Evolutionary conservation across 1,284 basidiomycete species (phyloP).

Genomic region (Puccinia coronata): DNA sequence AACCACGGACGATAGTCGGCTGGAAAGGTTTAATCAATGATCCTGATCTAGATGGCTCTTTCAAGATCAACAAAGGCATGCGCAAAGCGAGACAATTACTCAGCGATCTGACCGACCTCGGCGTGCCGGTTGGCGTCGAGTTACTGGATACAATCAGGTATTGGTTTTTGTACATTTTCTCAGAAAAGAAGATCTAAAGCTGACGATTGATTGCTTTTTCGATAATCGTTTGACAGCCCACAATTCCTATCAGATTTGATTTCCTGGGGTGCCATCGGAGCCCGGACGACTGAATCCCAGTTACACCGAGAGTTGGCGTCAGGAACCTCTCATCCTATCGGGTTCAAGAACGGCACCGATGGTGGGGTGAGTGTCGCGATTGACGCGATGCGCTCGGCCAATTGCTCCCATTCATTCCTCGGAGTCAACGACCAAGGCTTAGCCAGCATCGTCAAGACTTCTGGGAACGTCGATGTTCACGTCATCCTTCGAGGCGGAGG

Average conservation of each 20-base stretch:
- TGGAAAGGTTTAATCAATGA: conserved; percentile 99
- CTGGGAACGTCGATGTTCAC: conserved; percentile 83
- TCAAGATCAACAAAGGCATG: conserved; percentile 94
- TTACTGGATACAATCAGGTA: conserved; percentile 66
- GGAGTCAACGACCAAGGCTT: conserved; percentile 89
- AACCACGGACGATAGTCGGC: conserved; percentile 88
- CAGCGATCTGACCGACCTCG: conserved; percentile 79
- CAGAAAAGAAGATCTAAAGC: conserved; percentile 58
- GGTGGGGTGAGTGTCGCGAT: conserved; percentile 63
- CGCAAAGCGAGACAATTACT: conserved; percentile 85
- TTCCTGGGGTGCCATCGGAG: conserved; percentile 96
- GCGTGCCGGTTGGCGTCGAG: conserved; percentile 83
- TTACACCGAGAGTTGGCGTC: conserved; percentile 84
- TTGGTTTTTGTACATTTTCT: conserved; percentile 50
- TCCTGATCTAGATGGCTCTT: conserved; percentile 75
- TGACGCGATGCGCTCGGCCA: conserved; percentile 86
- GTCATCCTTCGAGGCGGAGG: conserved; percentile 85
- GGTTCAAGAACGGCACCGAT: conserved; percentile 65
- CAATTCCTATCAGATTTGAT: conserved; percentile 96
- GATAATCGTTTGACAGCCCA: conserved; percentile 68
- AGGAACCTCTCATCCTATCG: conserved; percentile 83
- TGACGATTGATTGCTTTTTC: conserved; percentile 64
- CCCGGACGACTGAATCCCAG: conserved; percentile 94
- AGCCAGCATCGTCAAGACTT: conserved; percentile 84
- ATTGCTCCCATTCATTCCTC: conserved; percentile 83